Conservation (phyloP, 768 basidiomycete genomes). For the Termitomyces sp. region DNA sequence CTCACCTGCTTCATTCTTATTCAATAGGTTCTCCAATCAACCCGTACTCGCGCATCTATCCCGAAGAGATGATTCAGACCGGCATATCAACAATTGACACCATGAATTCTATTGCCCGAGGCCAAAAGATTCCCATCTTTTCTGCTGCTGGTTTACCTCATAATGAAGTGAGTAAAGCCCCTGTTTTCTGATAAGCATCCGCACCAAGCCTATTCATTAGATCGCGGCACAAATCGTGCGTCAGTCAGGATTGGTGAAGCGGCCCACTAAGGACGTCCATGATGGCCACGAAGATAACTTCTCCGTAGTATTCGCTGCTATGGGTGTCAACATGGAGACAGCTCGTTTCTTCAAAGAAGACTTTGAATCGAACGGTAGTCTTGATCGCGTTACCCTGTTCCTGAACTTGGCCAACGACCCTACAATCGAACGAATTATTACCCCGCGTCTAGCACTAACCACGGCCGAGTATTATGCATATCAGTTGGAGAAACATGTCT, state of each 20-base stretch:
- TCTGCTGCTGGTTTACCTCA: conserved; percentile 98
- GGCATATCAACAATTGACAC: conserved; percentile 98
- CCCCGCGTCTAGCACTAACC: conserved; percentile 94
- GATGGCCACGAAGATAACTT: conserved; percentile 99
- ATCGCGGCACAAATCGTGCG: conserved; percentile 99
- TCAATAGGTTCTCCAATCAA: conserved; percentile 91
- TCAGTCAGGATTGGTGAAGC: conserved; percentile 95
- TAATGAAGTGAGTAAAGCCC: conserved; percentile 71
- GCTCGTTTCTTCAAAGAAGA: conserved; percentile 99
- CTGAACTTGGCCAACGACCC: conserved; percentile 98
- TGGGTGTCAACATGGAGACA: conserved; percentile 99
- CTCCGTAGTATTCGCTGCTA: conserved; percentile 98
- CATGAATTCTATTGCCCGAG: conserved; percentile 99
- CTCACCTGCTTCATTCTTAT: conserved; percentile 8
- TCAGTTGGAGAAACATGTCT: conserved; percentile 98
- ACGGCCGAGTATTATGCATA: conserved; percentile 99
- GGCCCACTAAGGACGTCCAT: conserved; percentile 95
- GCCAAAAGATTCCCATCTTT: conserved; percentile 99
- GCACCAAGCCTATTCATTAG: conserved; percentile 34
- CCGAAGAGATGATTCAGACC: conserved; percentile 99
- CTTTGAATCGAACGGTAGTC: conserved; percentile 97
- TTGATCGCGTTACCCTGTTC: conserved; percentile 97
- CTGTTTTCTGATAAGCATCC: not conserved
- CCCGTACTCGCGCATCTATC: conserved; percentile 97
- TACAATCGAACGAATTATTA: conserved; percentile 99